Evolutionary conservation across 805 yeast genomes (phyloP).

Genomic region (Candida palmyrensis): DNA sequence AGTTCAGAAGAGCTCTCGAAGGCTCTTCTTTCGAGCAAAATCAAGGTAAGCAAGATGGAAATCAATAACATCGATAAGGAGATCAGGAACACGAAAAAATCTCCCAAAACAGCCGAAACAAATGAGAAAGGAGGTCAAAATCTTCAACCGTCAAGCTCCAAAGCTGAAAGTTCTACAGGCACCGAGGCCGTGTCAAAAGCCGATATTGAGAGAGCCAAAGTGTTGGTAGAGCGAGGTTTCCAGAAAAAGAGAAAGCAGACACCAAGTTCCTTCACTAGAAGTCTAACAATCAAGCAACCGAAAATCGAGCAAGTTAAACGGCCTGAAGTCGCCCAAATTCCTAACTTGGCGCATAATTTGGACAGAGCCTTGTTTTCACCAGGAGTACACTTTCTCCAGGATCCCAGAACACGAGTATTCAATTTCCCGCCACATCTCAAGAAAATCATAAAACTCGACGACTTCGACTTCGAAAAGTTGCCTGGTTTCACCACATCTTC

Average conservation of each 20-base stretch:
- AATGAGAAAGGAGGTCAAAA: neutral
- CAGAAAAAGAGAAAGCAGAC: neutral
- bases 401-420: slow-evolving; percentile 68
- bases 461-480: slow-evolving; percentile 58
- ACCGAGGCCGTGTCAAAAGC: neutral
- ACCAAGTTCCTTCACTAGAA: too few relatives aligned
- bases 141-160: neutral
- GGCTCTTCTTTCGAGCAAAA: slow-evolving; percentile 2
- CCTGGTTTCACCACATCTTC: slow-evolving; percentile 61
- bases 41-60: slow-evolving; percentile 1
- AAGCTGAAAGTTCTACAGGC: neutral
- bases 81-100: neutral
- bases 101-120: neutral
- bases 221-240: neutral
- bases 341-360: slow-evolving; percentile 59
- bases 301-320: slow-evolving; percentile 2
- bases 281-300: too few relatives aligned
- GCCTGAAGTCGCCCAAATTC: slow-evolving; percentile 32
- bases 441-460: slow-evolving; percentile 55
- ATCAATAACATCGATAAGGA: slow-evolving; percentile 3
- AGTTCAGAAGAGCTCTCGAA: slow-evolving; percentile 1
- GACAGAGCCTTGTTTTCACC: slow-evolving; percentile 76
- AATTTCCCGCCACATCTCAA: slow-evolving; percentile 63
- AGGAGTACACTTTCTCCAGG: slow-evolving; percentile 71
- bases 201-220: neutral